A percentile compares a stretch with the other conserved stretches of the same genome.
phyloP scores from a whole-genome alignment of 2,329 filamentous ascomycete species.

The Dothideomycetes sp. region DNA sequence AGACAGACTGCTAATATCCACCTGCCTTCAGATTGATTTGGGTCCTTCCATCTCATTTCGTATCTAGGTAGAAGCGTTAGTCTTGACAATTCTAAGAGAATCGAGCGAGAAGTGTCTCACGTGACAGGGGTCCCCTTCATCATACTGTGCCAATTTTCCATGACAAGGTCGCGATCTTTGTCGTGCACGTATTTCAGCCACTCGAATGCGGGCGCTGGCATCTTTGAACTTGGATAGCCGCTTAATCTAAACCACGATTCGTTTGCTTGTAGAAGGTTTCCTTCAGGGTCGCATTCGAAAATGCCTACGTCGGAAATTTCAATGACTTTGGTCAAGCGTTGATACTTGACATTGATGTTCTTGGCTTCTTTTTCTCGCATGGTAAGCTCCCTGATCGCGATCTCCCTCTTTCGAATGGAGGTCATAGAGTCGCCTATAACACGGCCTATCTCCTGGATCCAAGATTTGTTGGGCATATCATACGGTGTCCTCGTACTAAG shows the following conservation, averaged over 20 bases:
- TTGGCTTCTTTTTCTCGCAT: slow-evolving; percentile 9
- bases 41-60: slow-evolving; percentile 11
- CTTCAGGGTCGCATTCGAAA: slow-evolving; percentile 11
- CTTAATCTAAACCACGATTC: slow-evolving; percentile 13
- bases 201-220: slow-evolving; percentile 3
- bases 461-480: slow-evolving; percentile 1
- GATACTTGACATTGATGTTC: slow-evolving; percentile 9
- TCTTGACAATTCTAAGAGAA: neutral
- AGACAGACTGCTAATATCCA: slow-evolving; percentile 20
- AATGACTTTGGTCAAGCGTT: slow-evolving; percentile 13
- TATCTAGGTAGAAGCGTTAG: neutral
- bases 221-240: neutral
- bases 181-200: slow-evolving; percentile 8
- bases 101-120: neutral
- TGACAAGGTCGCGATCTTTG: slow-evolving; percentile 7
- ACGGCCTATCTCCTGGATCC: slow-evolving; percentile 1
- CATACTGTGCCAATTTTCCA: slow-evolving; percentile 3
- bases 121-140: slow-evolving; percentile 6
- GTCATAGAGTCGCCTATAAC: neutral
- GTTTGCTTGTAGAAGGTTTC: slow-evolving; percentile 14
- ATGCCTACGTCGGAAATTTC: slow-evolving; percentile 15
- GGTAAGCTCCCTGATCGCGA: neutral
- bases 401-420: neutral
- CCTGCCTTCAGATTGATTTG: slow-evolving; percentile 6
- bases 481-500: neutral